These are phyloP conservation scores for Geotrichum candidum DNA, from an alignment of 1,139 yeast genomes.

Conservation along the genomic window DNA sequence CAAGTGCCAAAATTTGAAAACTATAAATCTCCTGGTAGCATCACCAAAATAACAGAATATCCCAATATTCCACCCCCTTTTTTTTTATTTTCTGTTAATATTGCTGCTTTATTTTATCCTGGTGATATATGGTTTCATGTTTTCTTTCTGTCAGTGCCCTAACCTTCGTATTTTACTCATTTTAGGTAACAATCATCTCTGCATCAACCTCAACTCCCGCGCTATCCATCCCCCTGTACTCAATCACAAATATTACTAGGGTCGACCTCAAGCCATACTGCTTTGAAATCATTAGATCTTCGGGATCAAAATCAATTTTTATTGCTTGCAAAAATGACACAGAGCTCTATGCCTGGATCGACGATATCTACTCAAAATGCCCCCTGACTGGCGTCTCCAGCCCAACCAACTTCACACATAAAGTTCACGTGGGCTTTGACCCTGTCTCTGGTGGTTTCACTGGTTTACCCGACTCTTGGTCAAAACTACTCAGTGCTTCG, in stretches of 20 bases:
- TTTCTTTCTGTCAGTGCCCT: neutral
- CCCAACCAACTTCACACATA: constrained; percentile 43
- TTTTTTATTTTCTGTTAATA: neutral
- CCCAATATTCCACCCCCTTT: neutral
- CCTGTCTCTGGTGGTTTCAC: constrained; percentile 43
- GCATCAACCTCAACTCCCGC: constrained; percentile 34
- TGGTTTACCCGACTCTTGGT: constrained; percentile 44
- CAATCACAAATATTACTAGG: constrained; percentile 53
- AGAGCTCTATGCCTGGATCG: constrained; percentile 87
- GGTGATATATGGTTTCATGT: neutral
- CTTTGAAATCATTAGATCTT: constrained; percentile 67
- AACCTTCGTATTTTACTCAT: constrained; percentile 1
- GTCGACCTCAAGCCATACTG: constrained; percentile 64
- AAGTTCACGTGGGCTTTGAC: constrained; percentile 44
- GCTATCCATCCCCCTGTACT: constrained; percentile 49
- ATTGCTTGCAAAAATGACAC: constrained; percentile 72
- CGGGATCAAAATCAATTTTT: constrained; percentile 54
- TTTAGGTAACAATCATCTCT: constrained; percentile 9
- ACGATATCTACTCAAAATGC: constrained; percentile 79
- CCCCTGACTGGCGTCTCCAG: constrained; percentile 66
- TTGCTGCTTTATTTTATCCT: neutral
- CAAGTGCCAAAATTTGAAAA: neutral
- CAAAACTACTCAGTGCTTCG: constrained; percentile 38
- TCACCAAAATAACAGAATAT: neutral
- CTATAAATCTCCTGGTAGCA: neutral